Conservation (phyloP, 768 basidiomycete species). For the Termitomyces sp. region DNA sequence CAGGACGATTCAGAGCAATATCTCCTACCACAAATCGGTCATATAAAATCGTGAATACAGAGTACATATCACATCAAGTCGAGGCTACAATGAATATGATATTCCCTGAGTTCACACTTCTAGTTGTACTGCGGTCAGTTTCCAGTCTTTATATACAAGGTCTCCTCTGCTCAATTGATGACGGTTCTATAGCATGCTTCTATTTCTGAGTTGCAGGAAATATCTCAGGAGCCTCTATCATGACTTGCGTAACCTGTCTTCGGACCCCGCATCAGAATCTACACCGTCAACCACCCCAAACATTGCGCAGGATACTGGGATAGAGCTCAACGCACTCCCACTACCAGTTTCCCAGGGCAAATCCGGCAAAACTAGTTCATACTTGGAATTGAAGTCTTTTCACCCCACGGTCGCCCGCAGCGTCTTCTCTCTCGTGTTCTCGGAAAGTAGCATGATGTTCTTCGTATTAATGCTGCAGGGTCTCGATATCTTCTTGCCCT, state of each 20-base stretch:
- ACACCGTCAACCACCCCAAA: slow-evolving; percentile 14
- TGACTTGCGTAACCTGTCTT: slow-evolving; percentile 46
- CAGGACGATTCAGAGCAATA: neutral
- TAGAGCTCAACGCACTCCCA: slow-evolving; percentile 36
- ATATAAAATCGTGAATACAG: neutral
- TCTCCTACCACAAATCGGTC: neutral
- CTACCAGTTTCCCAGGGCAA: slow-evolving; percentile 27
- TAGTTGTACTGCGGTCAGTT: slow-evolving; percentile 8
- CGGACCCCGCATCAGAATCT: slow-evolving; percentile 16
- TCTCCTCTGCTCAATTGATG: neutral
- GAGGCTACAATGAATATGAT: slow-evolving; percentile 5
- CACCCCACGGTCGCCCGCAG: slow-evolving; percentile 54
- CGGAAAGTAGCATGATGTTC: slow-evolving; percentile 72
- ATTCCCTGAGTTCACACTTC: slow-evolving; percentile 3
- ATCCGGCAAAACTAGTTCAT: slow-evolving; percentile 12
- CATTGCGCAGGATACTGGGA: slow-evolving; percentile 16
- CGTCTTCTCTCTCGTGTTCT: slow-evolving; percentile 65
- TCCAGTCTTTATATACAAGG: neutral
- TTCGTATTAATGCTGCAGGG: slow-evolving; percentile 70
- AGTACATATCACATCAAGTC: neutral
- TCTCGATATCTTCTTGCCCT: slow-evolving; percentile 42
- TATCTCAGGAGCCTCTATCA: slow-evolving; percentile 54
- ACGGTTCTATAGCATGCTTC: slow-evolving; percentile 27
- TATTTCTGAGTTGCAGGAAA: slow-evolving; percentile 55
- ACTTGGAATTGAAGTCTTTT: slow-evolving; percentile 15